Evolutionary conservation across 2,329 filamentous ascomycete genomes (phyloP).

Genomic region (Fusarium sp.): DNA sequence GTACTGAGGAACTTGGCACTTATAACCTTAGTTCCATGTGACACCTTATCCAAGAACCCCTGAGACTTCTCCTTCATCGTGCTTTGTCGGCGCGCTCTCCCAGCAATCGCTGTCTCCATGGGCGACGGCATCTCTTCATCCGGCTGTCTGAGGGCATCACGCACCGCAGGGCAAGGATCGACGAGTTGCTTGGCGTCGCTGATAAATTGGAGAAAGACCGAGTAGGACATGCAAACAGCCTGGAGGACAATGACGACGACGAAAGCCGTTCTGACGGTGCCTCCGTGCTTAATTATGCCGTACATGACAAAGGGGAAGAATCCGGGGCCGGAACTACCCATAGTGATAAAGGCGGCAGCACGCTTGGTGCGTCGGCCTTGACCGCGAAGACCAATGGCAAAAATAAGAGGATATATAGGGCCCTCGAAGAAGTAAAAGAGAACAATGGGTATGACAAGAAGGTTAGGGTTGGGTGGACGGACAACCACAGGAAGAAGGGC

Average conservation of each 20-base stretch:
- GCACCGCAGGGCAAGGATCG: conserved; percentile 45
- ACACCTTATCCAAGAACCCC: conserved; percentile 41
- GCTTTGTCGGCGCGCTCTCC: conserved; percentile 25
- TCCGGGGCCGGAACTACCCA: conserved; percentile 77
- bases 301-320: conserved; percentile 81
- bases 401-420: conserved; percentile 84
- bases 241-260: conserved; percentile 68
- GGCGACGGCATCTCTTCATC: conserved; percentile 39
- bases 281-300: conserved; percentile 68
- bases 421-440: conserved; percentile 84
- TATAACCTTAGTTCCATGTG: conserved; percentile 37
- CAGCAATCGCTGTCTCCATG: conserved; percentile 22
- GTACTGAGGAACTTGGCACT: conserved; percentile 42
- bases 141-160: conserved; percentile 25
- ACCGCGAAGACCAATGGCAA: conserved; percentile 81
- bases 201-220: conserved; percentile 60
- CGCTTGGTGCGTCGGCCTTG: conserved; percentile 84
- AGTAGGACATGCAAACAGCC: conserved; percentile 58
- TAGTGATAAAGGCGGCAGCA: conserved; percentile 81
- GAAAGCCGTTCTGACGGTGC: conserved; percentile 72
- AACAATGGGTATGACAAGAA: conserved; percentile 69
- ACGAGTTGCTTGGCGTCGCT: conserved; percentile 59
- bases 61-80: conserved; percentile 31
- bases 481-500: conserved; percentile 60
- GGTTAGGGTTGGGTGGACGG: conserved; percentile 56